These are phyloP conservation scores for Tetradesmus obliquus DNA, from an alignment of 139 green algal genomes.

Conservation along the genomic window DNA sequence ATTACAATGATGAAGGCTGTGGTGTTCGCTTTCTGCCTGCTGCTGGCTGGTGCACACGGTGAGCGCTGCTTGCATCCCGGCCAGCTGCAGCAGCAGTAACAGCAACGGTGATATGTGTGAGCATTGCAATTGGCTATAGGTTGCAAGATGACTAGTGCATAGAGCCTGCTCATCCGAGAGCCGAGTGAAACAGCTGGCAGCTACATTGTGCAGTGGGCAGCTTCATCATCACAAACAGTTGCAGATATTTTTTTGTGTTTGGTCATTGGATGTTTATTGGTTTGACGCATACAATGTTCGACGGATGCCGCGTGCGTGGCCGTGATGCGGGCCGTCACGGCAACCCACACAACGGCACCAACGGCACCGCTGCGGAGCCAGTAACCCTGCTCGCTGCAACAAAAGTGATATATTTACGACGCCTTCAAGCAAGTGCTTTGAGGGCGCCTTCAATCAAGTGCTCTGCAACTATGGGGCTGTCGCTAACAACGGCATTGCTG, in stretches of 20 bases:
- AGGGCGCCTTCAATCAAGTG: no score
- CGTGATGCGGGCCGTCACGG: neutral
- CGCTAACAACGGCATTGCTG: neutral
- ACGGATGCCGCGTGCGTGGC: neutral
- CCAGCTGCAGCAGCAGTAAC: neutral
- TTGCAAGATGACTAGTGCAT: neutral
- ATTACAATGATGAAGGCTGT: neutral
- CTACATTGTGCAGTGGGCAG: neutral
- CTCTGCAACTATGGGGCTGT: neutral
- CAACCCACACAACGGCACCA: neutral
- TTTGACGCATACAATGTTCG: no score
- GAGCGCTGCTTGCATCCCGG: neutral
- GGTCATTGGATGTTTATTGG: no score
- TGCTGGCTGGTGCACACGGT: neutral
- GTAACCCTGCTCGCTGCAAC: no score
- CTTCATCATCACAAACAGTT: no score
- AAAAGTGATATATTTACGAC: no score
- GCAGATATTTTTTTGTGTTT: no score
- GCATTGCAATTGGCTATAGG: no score
- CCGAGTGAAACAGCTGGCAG: neutral
- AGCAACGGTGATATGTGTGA: neutral
- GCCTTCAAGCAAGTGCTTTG: no score
- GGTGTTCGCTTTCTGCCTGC: neutral
- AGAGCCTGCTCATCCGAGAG: neutral
- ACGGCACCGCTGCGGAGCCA: neutral